phyloP scores from a whole-genome alignment of 495 filamentous ascomycete species.

The Filosporella fistucella region DNA sequence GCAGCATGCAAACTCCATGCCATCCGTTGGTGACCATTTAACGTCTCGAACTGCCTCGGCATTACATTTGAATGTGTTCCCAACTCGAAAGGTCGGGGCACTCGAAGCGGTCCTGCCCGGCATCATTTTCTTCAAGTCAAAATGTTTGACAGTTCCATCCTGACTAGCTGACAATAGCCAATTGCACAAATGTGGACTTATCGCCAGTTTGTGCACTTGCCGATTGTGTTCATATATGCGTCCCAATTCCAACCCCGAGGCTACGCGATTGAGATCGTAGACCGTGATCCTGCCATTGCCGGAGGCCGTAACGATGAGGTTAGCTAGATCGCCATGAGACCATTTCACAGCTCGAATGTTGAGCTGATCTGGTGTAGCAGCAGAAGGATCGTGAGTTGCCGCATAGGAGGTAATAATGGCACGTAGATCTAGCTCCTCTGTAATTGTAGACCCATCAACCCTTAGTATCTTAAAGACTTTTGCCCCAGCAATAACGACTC shows the following conservation, averaged over 20 bases:
- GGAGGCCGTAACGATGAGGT: constrained; percentile 76
- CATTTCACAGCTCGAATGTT: constrained; percentile 83
- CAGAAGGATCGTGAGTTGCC: constrained; percentile 49
- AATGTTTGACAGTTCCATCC: constrained; percentile 77
- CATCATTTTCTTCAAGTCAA: constrained; percentile 40
- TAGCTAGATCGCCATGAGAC: constrained; percentile 61
- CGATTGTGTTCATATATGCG: constrained; percentile 75
- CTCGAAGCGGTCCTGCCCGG: constrained; percentile 26
- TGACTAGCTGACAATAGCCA: constrained; percentile 86
- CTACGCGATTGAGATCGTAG: constrained; percentile 65
- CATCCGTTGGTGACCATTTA: constrained; percentile 83
- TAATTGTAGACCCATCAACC: constrained; percentile 63
- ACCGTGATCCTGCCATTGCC: constrained; percentile 82
- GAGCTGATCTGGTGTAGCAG: constrained; percentile 61
- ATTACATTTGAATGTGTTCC: constrained; percentile 43
- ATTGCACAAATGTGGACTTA: constrained; percentile 76
- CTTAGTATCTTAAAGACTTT: constrained; percentile 81
- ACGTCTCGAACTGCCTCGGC: constrained; percentile 82
- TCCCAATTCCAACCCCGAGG: constrained; percentile 63
- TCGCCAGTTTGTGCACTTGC: constrained; percentile 86
- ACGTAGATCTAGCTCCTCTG: constrained; percentile 77
- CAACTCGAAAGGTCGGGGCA: constrained; percentile 37
- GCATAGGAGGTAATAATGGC: constrained; percentile 68
- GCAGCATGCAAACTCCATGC: constrained; percentile 79
- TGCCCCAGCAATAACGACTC: constrained; percentile 75